Evolutionary conservation across 1,284 basidiomycete genomes (phyloP), one percentile per base, ranked within the genome.

Genomic region (Puccinia novopanici): DNA sequence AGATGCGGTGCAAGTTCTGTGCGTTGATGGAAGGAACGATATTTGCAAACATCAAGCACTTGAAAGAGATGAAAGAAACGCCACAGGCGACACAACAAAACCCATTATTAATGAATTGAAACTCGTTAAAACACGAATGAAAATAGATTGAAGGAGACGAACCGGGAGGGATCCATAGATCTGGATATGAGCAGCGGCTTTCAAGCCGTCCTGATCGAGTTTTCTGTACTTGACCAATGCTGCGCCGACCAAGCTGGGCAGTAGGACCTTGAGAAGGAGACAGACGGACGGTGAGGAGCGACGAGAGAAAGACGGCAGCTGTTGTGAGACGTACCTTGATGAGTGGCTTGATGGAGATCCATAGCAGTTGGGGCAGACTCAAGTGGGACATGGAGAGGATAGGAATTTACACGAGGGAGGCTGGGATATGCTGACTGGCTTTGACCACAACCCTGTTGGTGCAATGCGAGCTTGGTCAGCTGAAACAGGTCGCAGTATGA

Each of bases 271-370:
- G 15, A 50, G 19, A 54, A 67, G 34, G 30, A 17, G 13, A 15
- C 10, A 52, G 37, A 50, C 42, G 40, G 19, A 4, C 5, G 17
- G 15, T 8, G 34, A 27, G 17, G 30, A 37, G 37, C 27, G 17
- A 40, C 17, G 1, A 6, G 12, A 34, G 30, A 19, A 8, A 34
- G 54, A 8, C n/a, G n/a, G 61, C 1, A 61, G 42, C 15, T 12
- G 24, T 50, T 50, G 57, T 19, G 5, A 67, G 59, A 48, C 61
- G 61, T 67, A 52, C 75, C 59, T 76, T 76, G 75, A 76, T 76
- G 75, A 76, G 57, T 40, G 75, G 75, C 34, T 76, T 76, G 45
- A 76, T 34, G 42, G 75, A 76, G 59, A 76, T 52, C 75, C 75
- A 76, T 40, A 76, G 42, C 48, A 76, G 27, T 13, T 42, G 12